phyloP scores from a whole-genome alignment of 495 filamentous ascomycete genomes.

The Aspergillus bridgeri region DNA sequence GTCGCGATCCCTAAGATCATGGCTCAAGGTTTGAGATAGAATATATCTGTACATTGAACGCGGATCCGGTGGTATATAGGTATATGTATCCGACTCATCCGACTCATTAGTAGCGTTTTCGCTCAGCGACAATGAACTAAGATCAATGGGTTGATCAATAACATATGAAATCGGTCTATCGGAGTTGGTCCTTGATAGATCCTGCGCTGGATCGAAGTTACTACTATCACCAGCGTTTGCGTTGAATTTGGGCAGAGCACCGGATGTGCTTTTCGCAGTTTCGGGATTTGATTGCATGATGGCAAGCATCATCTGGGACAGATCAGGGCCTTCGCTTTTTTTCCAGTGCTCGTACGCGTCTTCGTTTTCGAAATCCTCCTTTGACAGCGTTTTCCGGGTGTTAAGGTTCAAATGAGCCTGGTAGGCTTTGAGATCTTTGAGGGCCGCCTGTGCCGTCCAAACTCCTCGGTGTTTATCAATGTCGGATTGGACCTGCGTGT shows the following conservation, averaged over 20 bases:
- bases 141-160: constrained; percentile 74
- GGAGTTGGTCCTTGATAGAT: constrained; percentile 55
- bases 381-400: constrained; percentile 70
- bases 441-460: constrained; percentile 89
- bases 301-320: constrained; percentile 88
- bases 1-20: constrained; percentile 59
- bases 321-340: constrained; percentile 72
- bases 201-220: constrained; percentile 51
- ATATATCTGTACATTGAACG: constrained; percentile 77
- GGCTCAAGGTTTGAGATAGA: constrained; percentile 66
- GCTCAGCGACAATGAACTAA: constrained; percentile 65
- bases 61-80: constrained; percentile 85
- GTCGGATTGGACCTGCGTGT: constrained; percentile 74
- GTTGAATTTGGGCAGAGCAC: constrained; percentile 51
- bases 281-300: constrained; percentile 86
- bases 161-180: constrained; percentile 55
- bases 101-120: constrained; percentile 43
- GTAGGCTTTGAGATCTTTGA: constrained; percentile 90
- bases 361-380: constrained; percentile 85
- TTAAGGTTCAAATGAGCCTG: constrained; percentile 81
- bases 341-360: constrained; percentile 90
- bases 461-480: constrained; percentile 72
- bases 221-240: constrained; percentile 32
- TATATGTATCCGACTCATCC: constrained; percentile 61
- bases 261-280: constrained; percentile 64